Conservation (phyloP, 306 rosid species). For the Prunus salicina region DNA sequence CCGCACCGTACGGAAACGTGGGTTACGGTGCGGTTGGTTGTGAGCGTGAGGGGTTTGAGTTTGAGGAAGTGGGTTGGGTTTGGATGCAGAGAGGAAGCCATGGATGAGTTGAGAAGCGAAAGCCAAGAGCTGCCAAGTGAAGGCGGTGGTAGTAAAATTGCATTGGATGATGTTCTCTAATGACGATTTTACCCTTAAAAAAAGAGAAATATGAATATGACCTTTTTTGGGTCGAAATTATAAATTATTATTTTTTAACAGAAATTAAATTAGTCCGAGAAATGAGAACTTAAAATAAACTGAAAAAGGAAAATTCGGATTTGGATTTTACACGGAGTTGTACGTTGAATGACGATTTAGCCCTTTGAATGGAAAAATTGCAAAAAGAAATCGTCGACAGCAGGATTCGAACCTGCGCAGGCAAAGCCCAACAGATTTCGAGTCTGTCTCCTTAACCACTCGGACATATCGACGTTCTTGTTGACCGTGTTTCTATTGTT, state of each 20-base stretch:
- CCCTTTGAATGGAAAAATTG: neutral
- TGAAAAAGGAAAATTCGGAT: too few species aligned
- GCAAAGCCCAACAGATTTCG: constrained; percentile 31
- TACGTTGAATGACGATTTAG: neutral
- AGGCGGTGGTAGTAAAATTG: neutral
- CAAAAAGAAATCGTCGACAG: constrained; percentile 21
- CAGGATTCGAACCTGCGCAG: constrained; percentile 59
- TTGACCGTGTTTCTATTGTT: accelerated
- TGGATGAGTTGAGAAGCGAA: constrained; percentile 12
- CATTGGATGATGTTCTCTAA: neutral
- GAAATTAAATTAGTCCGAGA: too few species aligned
- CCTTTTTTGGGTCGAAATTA: neutral
- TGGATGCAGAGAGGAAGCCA: constrained; percentile 57
- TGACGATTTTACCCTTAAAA: constrained; percentile 17
- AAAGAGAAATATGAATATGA: neutral
- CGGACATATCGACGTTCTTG: constrained; percentile 20
- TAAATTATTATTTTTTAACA: too few species aligned
- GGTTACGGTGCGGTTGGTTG: constrained; percentile 13
- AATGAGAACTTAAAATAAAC: neutral
- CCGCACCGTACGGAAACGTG: constrained; percentile 52
- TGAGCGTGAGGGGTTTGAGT: constrained; percentile 11
- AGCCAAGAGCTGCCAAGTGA: neutral
- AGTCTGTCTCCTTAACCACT: constrained; percentile 33
- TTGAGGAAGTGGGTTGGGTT: constrained; percentile 37
- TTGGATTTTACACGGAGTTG: too few species aligned